Base-by-base conservation (phyloP, 1,284 basidiomycete genomes). In the Acaromyces ingoldii region DNA sequence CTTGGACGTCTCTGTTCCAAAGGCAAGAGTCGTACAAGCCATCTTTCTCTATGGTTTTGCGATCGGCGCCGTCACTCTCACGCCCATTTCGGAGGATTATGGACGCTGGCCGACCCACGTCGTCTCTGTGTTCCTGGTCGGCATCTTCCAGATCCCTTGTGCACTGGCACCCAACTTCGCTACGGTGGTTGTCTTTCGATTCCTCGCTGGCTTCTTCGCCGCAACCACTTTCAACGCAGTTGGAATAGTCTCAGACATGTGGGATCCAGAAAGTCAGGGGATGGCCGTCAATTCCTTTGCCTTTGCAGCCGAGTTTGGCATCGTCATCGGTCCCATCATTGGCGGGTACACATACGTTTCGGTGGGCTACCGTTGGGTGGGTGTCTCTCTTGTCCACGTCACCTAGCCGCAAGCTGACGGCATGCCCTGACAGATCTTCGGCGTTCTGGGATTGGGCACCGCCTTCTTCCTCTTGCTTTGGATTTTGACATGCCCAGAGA, bases 251-350 rank as follows among this genome's bases (percentile, higher is more conserved):
- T 45, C 57, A 6, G 67, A 70, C 36, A 47, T 70, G 13, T 70
- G 60, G 60, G 53, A 56, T 17, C 43, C 65, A 4, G 67, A 65
- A 21, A 44, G 60, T 7, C 67, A 70, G 26, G 63, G 63, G 0
- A 65, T 62, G 67, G 60, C 53, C 4, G 65, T 67, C 53, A 70
- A 70, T 43, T 28, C 29, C 4, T 70, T 70, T 48, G 63, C 63
- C 11, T 19, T 70, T 21, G 31, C 54, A 19, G 65, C 63, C 19
- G 67, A 70, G 30, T 39, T 46, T 2, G 67, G 67, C 7, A 64
- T 62, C 2, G 55, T 51, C 17, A 42, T 60, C 3, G 67, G 61
- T 7, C 56, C 67, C 11, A 50, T 67, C 40, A 53, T 63, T 19
- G 62, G 62, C 11, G 63, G 60, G 1, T 70, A 60, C 36, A 37